Percentiles rank a stretch among this genome's conserved stretches.
Evolutionary conservation across 495 filamentous ascomycete genomes (phyloP).

Genomic region (Penicillium macrosclerotiorum): DNA sequence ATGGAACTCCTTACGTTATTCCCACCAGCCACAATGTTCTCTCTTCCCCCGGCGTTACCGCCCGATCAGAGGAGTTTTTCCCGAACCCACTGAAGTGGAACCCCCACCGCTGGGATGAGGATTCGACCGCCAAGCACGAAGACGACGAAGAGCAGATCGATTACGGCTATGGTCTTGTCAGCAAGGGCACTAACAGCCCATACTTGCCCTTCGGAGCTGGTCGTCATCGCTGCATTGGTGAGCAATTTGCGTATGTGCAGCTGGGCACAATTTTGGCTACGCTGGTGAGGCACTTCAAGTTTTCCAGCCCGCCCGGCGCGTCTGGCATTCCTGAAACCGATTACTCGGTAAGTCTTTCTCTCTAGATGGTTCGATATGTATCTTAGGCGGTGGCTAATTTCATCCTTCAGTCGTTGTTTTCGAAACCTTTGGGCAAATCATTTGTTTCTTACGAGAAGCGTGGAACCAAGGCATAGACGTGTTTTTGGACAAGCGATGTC

Average conservation of each 20-base stretch:
- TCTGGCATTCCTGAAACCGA: slow-evolving; percentile 47
- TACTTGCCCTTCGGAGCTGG: slow-evolving; percentile 58
- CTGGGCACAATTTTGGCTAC: slow-evolving; percentile 46
- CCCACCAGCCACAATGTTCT: slow-evolving; percentile 49
- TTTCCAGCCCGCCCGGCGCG: slow-evolving; percentile 29
- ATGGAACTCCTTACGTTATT: slow-evolving; percentile 45
- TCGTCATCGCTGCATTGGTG: slow-evolving; percentile 56
- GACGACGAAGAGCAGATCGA: slow-evolving; percentile 45
- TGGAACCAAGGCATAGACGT: slow-evolving; percentile 29
- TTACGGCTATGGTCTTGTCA: slow-evolving; percentile 48
- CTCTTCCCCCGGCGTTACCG: slow-evolving; percentile 49
- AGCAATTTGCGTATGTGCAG: slow-evolving; percentile 57
- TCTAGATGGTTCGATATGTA: too few species aligned
- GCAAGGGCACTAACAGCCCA: slow-evolving; percentile 52
- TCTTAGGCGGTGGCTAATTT: too few species aligned
- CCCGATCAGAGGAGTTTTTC: slow-evolving; percentile 44
- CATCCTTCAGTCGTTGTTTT: slow-evolving; percentile 57
- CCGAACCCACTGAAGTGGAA: slow-evolving; percentile 47
- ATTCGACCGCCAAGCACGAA: slow-evolving; percentile 25
- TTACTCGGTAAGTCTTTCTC: slow-evolving; percentile 39
- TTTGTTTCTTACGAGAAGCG: slow-evolving; percentile 45
- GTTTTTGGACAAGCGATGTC: too few species aligned
- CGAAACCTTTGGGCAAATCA: slow-evolving; percentile 45
- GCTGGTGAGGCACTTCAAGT: slow-evolving; percentile 47
- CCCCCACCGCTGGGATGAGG: slow-evolving; percentile 52